Conservation (phyloP, 1,284 basidiomycete species). For the Paramarasmius palmivorus region DNA sequence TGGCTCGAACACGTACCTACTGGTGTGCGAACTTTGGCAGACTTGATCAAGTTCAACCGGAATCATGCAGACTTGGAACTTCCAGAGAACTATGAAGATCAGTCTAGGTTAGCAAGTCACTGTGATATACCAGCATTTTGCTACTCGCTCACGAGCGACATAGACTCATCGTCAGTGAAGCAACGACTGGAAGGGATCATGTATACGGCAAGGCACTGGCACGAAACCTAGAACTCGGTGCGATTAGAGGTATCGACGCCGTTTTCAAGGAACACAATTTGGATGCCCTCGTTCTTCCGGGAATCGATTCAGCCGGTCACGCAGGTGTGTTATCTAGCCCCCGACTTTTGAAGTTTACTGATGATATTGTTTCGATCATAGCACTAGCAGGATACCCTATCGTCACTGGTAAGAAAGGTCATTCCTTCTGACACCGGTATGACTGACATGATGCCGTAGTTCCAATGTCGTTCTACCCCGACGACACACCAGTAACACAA, state of each 20-base stretch:
- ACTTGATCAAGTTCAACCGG: constrained; percentile 57
- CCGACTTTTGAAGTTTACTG: constrained; percentile 11
- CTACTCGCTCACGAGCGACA: neutral
- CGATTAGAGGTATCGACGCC: constrained; percentile 60
- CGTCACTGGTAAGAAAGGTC: constrained; percentile 43
- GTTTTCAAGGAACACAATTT: constrained; percentile 49
- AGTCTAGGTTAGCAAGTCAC: constrained; percentile 39
- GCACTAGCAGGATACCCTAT: constrained; percentile 64
- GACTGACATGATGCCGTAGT: constrained; percentile 31
- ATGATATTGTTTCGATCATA: constrained; percentile 21
- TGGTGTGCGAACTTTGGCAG: constrained; percentile 52
- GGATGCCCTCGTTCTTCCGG: constrained; percentile 60
- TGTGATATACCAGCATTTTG: too few species aligned
- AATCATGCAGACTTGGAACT: constrained; percentile 49
- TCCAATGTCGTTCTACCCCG: constrained; percentile 63
- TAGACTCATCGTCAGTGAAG: constrained; percentile 49
- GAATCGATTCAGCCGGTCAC: constrained; percentile 44
- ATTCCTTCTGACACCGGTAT: neutral
- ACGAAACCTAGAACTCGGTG: constrained; percentile 51
- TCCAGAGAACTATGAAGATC: constrained; percentile 46
- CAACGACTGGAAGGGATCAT: constrained; percentile 45
- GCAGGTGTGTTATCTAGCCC: constrained; percentile 25
- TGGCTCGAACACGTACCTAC: constrained; percentile 47
- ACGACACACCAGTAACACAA: constrained; percentile 40
- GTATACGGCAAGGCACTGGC: constrained; percentile 51